phyloP scores from a whole-genome alignment of 331 rosid genomes.

The Arachis monticola region DNA sequence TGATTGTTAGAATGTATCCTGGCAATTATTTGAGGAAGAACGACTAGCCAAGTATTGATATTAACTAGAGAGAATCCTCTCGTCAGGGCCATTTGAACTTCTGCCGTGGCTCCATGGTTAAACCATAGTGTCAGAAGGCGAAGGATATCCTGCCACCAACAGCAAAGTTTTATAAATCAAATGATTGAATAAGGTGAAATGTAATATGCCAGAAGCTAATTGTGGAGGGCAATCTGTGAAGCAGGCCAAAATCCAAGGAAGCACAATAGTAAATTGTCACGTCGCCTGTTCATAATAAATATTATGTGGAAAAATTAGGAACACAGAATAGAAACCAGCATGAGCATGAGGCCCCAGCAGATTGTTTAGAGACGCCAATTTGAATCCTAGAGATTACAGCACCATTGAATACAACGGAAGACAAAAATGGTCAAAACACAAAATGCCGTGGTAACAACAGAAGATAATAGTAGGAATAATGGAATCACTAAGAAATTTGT shows the following conservation, averaged over 20 bases:
- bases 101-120: slow-evolving; percentile 86
- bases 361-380: background rate
- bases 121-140: slow-evolving; percentile 98
- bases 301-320: too few species aligned
- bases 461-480: too few species aligned
- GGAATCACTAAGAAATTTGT: too few species aligned
- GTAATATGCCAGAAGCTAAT: background rate
- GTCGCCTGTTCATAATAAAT: too few species aligned
- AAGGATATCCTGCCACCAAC: slow-evolving; percentile 82
- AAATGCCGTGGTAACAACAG: too few species aligned
- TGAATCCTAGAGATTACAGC: background rate
- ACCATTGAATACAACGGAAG: slow-evolving; percentile 4
- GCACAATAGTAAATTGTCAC: background rate
- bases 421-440: background rate
- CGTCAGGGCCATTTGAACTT: slow-evolving; percentile 88
- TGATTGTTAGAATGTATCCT: slow-evolving; percentile 92
- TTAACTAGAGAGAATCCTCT: slow-evolving; percentile 88
- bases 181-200: background rate
- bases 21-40: slow-evolving; percentile 96
- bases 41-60: slow-evolving; percentile 98
- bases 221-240: background rate
- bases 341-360: slow-evolving; percentile 1
- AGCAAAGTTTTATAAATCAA: background rate
- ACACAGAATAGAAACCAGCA: too few species aligned
- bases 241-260: background rate